phyloP scores from a whole-genome alignment of 495 filamentous ascomycete genomes.

The Neurospora sp. region DNA sequence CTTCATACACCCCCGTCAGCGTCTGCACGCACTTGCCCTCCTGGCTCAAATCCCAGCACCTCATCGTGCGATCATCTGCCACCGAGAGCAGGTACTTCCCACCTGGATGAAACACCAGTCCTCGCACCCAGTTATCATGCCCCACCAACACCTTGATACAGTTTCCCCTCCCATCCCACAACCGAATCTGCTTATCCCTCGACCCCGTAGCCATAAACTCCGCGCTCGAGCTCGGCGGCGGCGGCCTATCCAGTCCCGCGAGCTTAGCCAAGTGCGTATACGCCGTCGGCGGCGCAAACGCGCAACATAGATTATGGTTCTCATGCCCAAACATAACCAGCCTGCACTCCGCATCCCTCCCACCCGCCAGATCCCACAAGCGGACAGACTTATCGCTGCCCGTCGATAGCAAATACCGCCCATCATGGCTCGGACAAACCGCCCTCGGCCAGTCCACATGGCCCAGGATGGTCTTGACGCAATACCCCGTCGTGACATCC shows the following conservation, averaged over 20 bases:
- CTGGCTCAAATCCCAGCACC: slow-evolving; percentile 90
- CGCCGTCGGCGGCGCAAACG: slow-evolving; percentile 66
- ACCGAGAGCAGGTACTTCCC: slow-evolving; percentile 81
- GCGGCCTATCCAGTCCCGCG: slow-evolving; percentile 68
- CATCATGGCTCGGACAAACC: slow-evolving; percentile 68
- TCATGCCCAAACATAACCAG: slow-evolving; percentile 76
- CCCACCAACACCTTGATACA: slow-evolving; percentile 74
- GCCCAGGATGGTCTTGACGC: slow-evolving; percentile 67
- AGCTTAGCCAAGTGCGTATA: slow-evolving; percentile 64
- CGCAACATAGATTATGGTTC: slow-evolving; percentile 56
- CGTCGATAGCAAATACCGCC: slow-evolving; percentile 64
- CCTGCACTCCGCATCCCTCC: slow-evolving; percentile 53
- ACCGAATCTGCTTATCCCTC: slow-evolving; percentile 76
- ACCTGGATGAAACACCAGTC: slow-evolving; percentile 76
- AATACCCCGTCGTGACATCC: slow-evolving; percentile 86
- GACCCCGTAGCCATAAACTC: slow-evolving; percentile 85
- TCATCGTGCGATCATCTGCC: slow-evolving; percentile 75
- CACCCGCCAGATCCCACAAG: slow-evolving; percentile 68
- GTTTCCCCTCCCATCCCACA: slow-evolving; percentile 79
- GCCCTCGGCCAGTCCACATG: slow-evolving; percentile 78
- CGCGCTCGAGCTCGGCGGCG: slow-evolving; percentile 51
- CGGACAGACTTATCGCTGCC: slow-evolving; percentile 68
- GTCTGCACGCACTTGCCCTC: slow-evolving; percentile 74
- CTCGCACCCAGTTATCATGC: slow-evolving; percentile 90
- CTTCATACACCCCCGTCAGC: slow-evolving; percentile 8